Base-by-base conservation (phyloP, 352 stramenopile species). In the Pythium vanterpoolii region DNA sequence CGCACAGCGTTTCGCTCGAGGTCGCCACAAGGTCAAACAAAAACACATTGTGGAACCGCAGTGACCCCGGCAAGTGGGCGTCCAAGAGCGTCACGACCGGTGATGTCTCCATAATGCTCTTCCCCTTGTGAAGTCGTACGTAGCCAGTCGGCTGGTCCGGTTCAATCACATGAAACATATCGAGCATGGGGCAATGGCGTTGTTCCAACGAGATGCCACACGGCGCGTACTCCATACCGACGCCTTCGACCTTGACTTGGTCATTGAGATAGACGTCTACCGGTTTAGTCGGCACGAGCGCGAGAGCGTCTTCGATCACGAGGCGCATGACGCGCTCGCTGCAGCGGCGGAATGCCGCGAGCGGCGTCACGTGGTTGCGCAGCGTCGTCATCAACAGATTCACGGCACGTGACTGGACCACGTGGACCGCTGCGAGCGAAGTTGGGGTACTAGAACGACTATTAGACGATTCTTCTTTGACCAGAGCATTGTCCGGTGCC, bases 1-100 rank as follows among this genome's bases (percentile, higher is more conserved):
- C 59, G 11, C 68, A 56, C 26, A 84, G 55, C 3, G 66, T 61
- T 1, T 79, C 58, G 0, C 64, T 45, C 0, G 66, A 74, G 9
- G 66, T 64, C 10, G 74, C 64, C 1, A 72, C 72, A 13, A 79
- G 51, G 21, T 82, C 77, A 31, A 85, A 64, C 13, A 87, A 42
- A 19, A 87, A 79, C 3, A 87, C 74, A 36, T 83, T 83, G 63
- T 83, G 77, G 56, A 72, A 76, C 57, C 74, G 71, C 28, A 87
- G 71, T 42, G 64, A 76, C 39, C 58, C 21, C 7, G 46, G 59
- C 51, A 79, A 46, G 4, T 53, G 30, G 49, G 43, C 26, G 50
- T 72, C 27, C 39, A 24, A 5, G 2, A 62, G 27, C 16, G 51
- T 27, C 27, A 46, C 16, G 27, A n/a, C n/a, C n/a, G n/a, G n/a